Evolutionary conservation across 2,329 filamentous ascomycete species (phyloP).

Genomic region (Fusarium abutilonis): DNA sequence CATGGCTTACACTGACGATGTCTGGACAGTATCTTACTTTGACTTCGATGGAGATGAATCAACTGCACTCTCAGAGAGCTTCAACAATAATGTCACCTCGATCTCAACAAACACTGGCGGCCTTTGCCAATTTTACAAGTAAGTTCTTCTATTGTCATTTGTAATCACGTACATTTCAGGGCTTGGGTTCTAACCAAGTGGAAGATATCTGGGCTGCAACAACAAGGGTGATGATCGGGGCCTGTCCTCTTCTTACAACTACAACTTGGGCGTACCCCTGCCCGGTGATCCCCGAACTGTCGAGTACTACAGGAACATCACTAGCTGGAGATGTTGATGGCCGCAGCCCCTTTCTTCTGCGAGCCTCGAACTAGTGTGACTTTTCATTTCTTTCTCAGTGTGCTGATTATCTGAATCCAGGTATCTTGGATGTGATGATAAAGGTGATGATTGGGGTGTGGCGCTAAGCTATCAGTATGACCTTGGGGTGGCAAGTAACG

Average conservation of each 20-base stretch:
- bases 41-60: background rate
- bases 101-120: constrained; percentile 7
- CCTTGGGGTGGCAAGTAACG: background rate
- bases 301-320: no score
- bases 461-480: background rate
- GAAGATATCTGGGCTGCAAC: no score
- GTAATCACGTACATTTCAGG: no score
- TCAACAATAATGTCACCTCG: constrained; percentile 3
- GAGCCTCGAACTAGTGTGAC: background rate
- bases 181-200: no score
- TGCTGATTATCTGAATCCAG: background rate
- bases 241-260: no score
- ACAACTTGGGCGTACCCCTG: no score
- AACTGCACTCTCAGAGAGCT: background rate
- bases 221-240: no score
- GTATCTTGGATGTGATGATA: background rate
- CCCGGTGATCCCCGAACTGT: no score
- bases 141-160: background rate
- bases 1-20: background rate
- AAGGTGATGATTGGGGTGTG: background rate
- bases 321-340: no score
- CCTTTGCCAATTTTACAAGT: constrained; percentile 10
- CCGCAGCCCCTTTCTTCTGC: background rate
- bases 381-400: no score
- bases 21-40: background rate